These are phyloP conservation scores for Xylaria sp. DNA, from an alignment of 2,329 filamentous ascomycete genomes.

Conservation along the genomic window DNA sequence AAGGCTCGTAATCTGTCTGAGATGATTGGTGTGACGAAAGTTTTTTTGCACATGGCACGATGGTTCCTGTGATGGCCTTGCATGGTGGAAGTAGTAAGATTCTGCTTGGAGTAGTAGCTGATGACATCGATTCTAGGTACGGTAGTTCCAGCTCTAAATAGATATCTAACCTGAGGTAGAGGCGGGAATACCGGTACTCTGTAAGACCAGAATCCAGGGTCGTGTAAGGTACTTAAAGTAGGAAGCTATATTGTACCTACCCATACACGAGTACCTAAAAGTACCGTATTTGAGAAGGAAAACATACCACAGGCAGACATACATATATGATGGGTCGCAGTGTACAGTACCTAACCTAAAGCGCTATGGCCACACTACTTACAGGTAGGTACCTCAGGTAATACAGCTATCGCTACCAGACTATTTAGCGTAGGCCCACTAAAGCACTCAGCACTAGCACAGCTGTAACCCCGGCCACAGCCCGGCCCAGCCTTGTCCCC, in stretches of 20 bases:
- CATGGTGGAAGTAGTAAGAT: constrained; percentile 23
- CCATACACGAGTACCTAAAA: too few species aligned
- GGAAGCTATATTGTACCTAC: too few species aligned
- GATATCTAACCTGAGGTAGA: too few species aligned
- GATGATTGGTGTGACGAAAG: constrained; percentile 17
- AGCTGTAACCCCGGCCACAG: background rate
- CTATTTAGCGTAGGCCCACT: background rate
- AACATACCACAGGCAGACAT: too few species aligned
- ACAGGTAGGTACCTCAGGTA: background rate
- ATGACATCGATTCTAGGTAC: background rate
- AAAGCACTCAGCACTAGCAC: constrained; percentile 13
- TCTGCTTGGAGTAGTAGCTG: background rate
- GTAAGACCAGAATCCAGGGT: too few species aligned
- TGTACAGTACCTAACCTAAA: too few species aligned
- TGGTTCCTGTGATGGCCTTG: constrained; percentile 3
- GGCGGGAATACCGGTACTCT: too few species aligned
- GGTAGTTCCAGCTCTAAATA: background rate
- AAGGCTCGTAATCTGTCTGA: constrained; percentile 10
- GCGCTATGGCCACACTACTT: background rate
- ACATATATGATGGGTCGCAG: too few species aligned
- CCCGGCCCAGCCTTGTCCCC: constrained; percentile 20
- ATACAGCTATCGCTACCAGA: background rate
- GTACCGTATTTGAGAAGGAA: too few species aligned
- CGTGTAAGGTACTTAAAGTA: too few species aligned
- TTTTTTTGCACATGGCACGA: constrained; percentile 16